Percentiles rank a stretch among this genome's conserved stretches.
Conservation (phyloP, 495 filamentous ascomycete genomes). For the Aspergillus egyptiacus region DNA sequence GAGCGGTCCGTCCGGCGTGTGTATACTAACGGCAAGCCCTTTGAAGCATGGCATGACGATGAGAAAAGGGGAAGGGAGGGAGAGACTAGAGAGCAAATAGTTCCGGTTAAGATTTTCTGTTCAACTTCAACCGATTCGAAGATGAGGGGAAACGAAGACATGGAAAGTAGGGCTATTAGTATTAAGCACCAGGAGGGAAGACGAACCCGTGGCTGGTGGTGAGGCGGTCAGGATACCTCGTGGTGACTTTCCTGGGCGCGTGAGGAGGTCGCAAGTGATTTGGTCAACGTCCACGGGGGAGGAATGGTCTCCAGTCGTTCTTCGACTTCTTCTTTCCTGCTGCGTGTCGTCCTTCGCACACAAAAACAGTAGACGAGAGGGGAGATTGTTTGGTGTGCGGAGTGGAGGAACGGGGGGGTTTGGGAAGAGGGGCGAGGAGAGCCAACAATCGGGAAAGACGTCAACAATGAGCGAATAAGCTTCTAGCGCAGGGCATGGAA, state of each 20-base stretch:
- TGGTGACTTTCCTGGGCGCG: not conserved
- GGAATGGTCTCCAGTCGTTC: not conserved
- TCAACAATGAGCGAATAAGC: slow-evolving; percentile 13
- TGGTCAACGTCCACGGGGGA: not conserved
- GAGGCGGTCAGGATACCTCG: slow-evolving; percentile 13
- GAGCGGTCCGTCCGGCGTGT: slow-evolving; percentile 81
- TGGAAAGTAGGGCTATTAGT: slow-evolving; percentile 2
- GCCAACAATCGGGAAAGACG: not conserved
- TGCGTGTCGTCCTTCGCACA: not conserved
- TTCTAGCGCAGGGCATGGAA: not conserved
- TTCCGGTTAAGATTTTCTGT: not conserved
- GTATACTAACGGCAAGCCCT: slow-evolving; percentile 93
- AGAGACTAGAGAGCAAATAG: not conserved
- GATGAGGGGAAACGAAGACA: slow-evolving; percentile 1
- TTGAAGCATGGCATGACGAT: slow-evolving; percentile 93
- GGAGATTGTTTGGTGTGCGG: slow-evolving; percentile 12
- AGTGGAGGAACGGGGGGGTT: slow-evolving; percentile 9
- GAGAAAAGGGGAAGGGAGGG: slow-evolving; percentile 3
- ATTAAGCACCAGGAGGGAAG: slow-evolving; percentile 1
- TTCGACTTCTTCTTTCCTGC: not conserved
- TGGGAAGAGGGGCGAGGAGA: slow-evolving; percentile 8
- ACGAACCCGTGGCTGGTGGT: slow-evolving; percentile 13
- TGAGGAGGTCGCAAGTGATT: not conserved
- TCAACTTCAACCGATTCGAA: not conserved
- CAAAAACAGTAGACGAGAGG: not conserved